phyloP scores from a whole-genome alignment of 2,329 filamentous ascomycete species.

The Trichoderma afroharzianum region DNA sequence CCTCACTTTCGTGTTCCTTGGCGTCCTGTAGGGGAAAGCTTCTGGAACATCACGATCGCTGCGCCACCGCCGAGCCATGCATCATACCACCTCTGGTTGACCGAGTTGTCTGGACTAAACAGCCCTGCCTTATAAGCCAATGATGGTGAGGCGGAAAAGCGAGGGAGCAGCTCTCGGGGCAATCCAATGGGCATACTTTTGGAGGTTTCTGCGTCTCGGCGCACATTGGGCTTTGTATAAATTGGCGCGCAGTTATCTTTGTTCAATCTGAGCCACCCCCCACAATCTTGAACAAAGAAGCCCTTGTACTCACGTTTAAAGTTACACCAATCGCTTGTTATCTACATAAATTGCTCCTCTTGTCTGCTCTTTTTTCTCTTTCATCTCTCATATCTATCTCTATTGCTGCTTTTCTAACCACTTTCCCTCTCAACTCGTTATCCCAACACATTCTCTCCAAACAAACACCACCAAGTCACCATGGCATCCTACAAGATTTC shows the following conservation, averaged over 20 bases:
- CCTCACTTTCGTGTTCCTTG: not conserved
- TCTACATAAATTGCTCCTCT: not conserved
- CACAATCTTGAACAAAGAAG: not conserved
- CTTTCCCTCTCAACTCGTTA: not conserved
- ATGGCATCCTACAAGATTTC: conserved; percentile 64
- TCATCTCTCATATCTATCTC: not conserved
- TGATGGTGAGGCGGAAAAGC: not conserved
- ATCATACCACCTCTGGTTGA: not conserved
- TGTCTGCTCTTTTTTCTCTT: not conserved
- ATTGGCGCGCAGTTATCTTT: not conserved
- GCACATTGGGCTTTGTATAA: not conserved
- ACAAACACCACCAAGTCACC: conserved; percentile 24
- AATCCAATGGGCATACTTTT: not conserved
- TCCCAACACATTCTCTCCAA: not conserved
- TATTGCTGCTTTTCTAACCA: not conserved
- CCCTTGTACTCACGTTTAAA: not conserved
- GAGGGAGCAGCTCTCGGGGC: not conserved
- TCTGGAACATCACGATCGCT: not conserved
- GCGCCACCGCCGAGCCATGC: not conserved
- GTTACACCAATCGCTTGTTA: not conserved
- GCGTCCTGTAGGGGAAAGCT: not conserved
- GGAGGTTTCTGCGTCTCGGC: not conserved
- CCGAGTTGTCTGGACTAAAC: not conserved
- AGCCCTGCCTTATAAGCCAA: conserved; percentile 4
- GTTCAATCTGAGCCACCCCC: not conserved